These are phyloP conservation scores for Penicillium samsonianum DNA, from an alignment of 495 filamentous ascomycete genomes.

Conservation along the genomic window DNA sequence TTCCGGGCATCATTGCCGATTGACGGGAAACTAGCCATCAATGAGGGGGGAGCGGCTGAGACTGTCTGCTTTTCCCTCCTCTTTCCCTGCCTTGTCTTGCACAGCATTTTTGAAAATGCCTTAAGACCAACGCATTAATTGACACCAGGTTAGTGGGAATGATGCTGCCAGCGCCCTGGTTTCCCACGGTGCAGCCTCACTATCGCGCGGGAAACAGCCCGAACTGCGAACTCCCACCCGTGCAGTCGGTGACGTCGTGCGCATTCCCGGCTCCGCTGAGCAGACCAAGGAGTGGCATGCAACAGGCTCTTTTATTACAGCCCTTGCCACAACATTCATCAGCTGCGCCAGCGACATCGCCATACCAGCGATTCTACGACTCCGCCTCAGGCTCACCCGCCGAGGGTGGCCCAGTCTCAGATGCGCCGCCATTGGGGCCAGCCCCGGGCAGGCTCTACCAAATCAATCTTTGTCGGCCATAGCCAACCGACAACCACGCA, in stretches of 20 bases:
- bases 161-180: constrained; percentile 40
- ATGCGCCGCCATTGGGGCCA: constrained; percentile 38
- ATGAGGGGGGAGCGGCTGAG: constrained; percentile 1
- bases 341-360: constrained; percentile 32
- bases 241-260: too few species aligned
- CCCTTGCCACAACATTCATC: constrained; percentile 27
- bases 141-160: constrained; percentile 8
- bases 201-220: too few species aligned
- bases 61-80: constrained; percentile 15
- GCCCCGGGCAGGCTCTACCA: constrained; percentile 41
- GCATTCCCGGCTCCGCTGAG: constrained; percentile 49
- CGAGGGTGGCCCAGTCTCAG: constrained; percentile 35
- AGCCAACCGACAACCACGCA: constrained; percentile 52
- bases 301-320: constrained; percentile 47
- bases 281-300: constrained; percentile 45
- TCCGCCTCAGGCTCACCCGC: constrained; percentile 45
- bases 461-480: constrained; percentile 40
- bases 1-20: not conserved
- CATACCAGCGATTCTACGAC: constrained; percentile 45
- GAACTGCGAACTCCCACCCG: too few species aligned
- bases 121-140: too few species aligned
- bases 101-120: too few species aligned
- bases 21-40: not conserved
- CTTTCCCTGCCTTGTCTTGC: too few species aligned
- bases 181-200: too few species aligned